phyloP scores from a whole-genome alignment of 257 asterid species.

The Echium plantagineum region DNA sequence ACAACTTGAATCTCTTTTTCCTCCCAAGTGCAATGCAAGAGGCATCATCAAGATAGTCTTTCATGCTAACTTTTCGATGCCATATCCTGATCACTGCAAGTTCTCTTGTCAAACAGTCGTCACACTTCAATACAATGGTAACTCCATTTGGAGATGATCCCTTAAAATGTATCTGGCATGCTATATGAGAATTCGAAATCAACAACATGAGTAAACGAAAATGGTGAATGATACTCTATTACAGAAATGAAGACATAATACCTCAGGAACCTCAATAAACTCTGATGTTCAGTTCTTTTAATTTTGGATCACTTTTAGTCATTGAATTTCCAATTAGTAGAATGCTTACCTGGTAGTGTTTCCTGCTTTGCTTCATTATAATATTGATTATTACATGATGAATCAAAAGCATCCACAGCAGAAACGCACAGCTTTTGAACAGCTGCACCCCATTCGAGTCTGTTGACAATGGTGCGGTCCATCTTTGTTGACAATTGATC shows the following conservation, averaged over 20 bases:
- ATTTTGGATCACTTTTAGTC: neutral
- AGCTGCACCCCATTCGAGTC: constrained; percentile 66
- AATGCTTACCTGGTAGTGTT: constrained; percentile 14
- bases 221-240: neutral
- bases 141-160: constrained; percentile 25
- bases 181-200: constrained; percentile 5
- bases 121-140: constrained; percentile 18
- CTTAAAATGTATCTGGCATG: constrained; percentile 19
- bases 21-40: constrained; percentile 15
- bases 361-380: constrained; percentile 5
- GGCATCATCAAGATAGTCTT: constrained; percentile 13
- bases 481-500: constrained; percentile 56
- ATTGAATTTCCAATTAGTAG: neutral
- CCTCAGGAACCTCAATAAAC: neutral
- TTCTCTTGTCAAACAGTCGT: constrained; percentile 13
- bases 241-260: neutral
- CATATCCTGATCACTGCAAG: constrained; percentile 20
- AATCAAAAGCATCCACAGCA: constrained; percentile 65
- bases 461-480: constrained; percentile 73
- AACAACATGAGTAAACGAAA: neutral
- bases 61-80: constrained; percentile 16
- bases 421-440: constrained; percentile 63
- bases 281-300: no score
- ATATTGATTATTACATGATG: constrained; percentile 23
- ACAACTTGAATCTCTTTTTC: constrained; percentile 16